Evolutionary conservation across 2,329 filamentous ascomycete species (phyloP).

Genomic region (Nannizzia gypsea): DNA sequence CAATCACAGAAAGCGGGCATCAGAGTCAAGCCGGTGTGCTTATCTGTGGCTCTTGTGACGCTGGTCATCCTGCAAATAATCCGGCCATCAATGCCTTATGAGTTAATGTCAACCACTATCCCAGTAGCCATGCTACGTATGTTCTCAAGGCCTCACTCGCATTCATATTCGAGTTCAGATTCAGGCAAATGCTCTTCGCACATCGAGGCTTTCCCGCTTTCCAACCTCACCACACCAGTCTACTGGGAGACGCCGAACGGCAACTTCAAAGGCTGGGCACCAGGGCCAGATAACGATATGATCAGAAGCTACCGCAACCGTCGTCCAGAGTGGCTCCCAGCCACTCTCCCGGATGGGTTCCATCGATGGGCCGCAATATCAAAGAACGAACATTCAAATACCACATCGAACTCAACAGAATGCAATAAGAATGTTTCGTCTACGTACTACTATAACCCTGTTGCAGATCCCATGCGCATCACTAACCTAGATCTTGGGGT

Average conservation of each 20-base stretch:
- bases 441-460: conserved; percentile 19
- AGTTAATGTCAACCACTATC: conserved; percentile 22
- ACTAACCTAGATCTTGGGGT: conserved; percentile 22
- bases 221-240: conserved; percentile 17
- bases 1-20: conserved; percentile 8
- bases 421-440: background rate
- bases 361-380: conserved; percentile 16
- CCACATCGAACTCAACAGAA: background rate
- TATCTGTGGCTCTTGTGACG: conserved; percentile 5
- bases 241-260: conserved; percentile 20
- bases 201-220: conserved; percentile 19
- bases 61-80: conserved; percentile 16
- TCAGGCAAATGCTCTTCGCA: conserved; percentile 7
- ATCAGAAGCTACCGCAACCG: conserved; percentile 9
- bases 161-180: background rate
- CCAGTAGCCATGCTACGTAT: conserved; percentile 20
- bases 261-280: conserved; percentile 24
- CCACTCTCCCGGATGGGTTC: conserved; percentile 20
- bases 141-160: conserved; percentile 7
- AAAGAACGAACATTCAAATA: background rate
- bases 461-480: conserved; percentile 22
- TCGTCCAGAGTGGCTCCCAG: conserved; percentile 18
- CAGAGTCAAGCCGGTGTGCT: conserved; percentile 16
- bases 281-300: conserved; percentile 12
- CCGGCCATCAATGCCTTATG: conserved; percentile 22